phyloP scores from a whole-genome alignment of 345 rosid genomes.

The Lepidium didymum region DNA sequence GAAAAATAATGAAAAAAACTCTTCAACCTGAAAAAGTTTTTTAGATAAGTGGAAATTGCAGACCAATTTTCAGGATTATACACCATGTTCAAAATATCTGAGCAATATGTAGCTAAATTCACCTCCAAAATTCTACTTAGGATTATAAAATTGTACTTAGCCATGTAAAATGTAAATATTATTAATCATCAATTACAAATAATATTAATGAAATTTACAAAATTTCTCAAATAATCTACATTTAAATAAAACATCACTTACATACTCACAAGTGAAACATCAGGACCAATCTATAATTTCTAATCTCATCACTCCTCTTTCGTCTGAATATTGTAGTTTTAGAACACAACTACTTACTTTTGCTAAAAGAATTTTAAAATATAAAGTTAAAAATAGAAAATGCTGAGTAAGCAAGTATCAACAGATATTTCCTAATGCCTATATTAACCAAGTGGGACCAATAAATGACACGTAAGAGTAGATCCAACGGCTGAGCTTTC shows the following conservation, averaged over 20 bases:
- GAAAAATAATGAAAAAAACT: too few species aligned
- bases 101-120: too few species aligned
- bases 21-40: too few species aligned
- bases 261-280: background rate
- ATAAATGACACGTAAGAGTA: background rate
- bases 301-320: background rate
- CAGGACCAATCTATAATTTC: background rate
- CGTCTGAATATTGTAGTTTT: background rate
- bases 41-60: too few species aligned
- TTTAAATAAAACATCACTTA: background rate
- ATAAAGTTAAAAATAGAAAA: background rate
- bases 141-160: too few species aligned
- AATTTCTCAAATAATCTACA: background rate
- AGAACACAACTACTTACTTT: background rate
- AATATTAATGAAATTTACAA: background rate
- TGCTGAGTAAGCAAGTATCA: background rate
- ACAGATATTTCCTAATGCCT: background rate
- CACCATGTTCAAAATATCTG: too few species aligned
- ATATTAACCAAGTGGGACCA: background rate
- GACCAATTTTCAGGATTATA: too few species aligned
- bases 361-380: background rate
- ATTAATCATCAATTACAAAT: too few species aligned
- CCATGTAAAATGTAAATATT: too few species aligned
- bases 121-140: too few species aligned
- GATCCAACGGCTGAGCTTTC: slow-evolving; percentile 27